A percentile compares a stretch with the other conserved stretches of the same genome.
Evolutionary conservation across 495 filamentous ascomycete species (phyloP).

Genomic region (Stereocaulon alpinum): DNA sequence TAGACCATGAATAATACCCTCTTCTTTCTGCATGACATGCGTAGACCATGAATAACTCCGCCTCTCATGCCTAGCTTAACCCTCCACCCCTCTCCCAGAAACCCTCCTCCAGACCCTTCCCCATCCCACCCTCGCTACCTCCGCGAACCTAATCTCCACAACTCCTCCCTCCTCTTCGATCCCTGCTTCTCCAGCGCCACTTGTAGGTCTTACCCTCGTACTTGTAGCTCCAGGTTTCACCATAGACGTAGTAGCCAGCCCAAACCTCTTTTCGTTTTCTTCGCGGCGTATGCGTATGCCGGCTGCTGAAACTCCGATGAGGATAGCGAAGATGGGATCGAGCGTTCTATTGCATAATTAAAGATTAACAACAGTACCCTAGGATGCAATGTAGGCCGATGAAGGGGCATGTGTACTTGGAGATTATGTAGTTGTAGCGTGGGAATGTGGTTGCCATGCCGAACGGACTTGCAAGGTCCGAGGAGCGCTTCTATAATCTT

Average conservation of each 20-base stretch:
- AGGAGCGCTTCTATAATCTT: neutral
- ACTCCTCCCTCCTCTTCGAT: conserved; percentile 19
- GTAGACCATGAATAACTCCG: neutral
- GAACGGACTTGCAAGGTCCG: neutral
- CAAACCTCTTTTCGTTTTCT: conserved; percentile 50
- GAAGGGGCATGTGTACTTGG: neutral
- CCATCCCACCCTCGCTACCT: conserved; percentile 26
- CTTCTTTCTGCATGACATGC: neutral
- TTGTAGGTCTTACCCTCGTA: conserved; percentile 6
- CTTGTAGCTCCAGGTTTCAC: conserved; percentile 16
- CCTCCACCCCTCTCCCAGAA: neutral
- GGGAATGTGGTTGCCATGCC: conserved; percentile 10
- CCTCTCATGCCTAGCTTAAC: neutral
- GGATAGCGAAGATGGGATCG: conserved; percentile 80
- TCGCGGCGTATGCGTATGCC: conserved; percentile 61
- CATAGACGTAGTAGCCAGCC: conserved; percentile 26
- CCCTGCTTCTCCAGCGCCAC: conserved; percentile 24
- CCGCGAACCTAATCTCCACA: conserved; percentile 27
- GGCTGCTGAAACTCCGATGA: conserved; percentile 60
- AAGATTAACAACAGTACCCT: neutral
- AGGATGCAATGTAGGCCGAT: neutral
- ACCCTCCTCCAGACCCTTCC: neutral
- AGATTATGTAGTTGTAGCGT: conserved; percentile 16
- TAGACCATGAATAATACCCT: neutral
- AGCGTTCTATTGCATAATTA: conserved; percentile 40